phyloP scores from a whole-genome alignment of 768 basidiomycete species.

The Leccinum barrowsii region DNA sequence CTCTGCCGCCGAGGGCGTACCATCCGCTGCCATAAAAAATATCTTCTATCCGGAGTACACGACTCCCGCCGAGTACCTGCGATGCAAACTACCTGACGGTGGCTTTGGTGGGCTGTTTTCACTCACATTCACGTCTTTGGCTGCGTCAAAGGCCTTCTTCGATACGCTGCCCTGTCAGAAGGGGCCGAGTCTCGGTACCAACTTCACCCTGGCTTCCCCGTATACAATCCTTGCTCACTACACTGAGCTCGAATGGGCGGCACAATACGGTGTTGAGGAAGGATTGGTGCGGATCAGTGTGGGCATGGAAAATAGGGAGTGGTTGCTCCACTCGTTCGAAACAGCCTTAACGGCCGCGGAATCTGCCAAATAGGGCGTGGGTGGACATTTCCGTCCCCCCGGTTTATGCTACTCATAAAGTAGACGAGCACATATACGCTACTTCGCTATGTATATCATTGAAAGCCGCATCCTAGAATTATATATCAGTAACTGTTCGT shows the following conservation, averaged over 20 bases:
- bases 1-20: slow-evolving; percentile 40
- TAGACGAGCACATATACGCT: neutral
- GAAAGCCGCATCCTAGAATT: neutral
- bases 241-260: slow-evolving; percentile 88
- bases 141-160: slow-evolving; percentile 76
- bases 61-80: slow-evolving; percentile 67
- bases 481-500: neutral
- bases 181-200: slow-evolving; percentile 90
- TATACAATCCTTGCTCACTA: slow-evolving; percentile 93
- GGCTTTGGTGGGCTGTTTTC: slow-evolving; percentile 89
- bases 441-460: neutral
- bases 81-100: slow-evolving; percentile 51
- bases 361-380: slow-evolving; percentile 16
- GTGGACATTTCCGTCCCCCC: too few relatives aligned
- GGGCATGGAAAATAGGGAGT: slow-evolving; percentile 75
- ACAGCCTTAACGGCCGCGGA: slow-evolving; percentile 76
- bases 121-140: slow-evolving; percentile 69
- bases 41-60: slow-evolving; percentile 90
- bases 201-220: slow-evolving; percentile 93
- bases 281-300: slow-evolving; percentile 85
- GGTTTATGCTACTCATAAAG: too few relatives aligned
- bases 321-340: slow-evolving; percentile 56
- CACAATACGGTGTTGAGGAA: slow-evolving; percentile 76
- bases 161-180: slow-evolving; percentile 81
- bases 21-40: slow-evolving; percentile 58